Evolutionary conservation across 164 flowering plant species (phyloP), one percentile per base, ranked within the genome.

Genomic region (Paratinospora sagittata): DNA sequence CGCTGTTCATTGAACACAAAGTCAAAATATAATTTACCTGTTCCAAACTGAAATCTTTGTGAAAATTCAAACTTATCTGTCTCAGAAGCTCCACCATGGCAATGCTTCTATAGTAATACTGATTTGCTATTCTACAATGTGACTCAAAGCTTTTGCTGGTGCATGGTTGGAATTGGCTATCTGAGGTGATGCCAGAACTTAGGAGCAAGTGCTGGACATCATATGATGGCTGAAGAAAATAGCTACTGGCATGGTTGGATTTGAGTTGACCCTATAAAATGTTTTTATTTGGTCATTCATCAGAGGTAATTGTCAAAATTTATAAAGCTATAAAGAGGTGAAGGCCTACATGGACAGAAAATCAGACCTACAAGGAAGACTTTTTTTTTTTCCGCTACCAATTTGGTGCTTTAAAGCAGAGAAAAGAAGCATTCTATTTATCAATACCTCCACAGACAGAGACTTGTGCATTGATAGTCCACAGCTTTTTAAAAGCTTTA

Each of bases 141-240:
- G 64, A 65, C 39, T 78, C 83, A 37, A 68, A 34, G 33, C 16
- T 39, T 63, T 60, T 75, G 39, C 27, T 8, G 8, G 71, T 21
- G 19, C 70, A 43, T 66, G 63, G 49, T 34, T 17, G 60, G 23
- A 52, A 7, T n/a, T 52, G n/a, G 21, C 21, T 52, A 16, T 52
- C 60, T 19, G 60, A n/a, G 14, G n/a, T 17, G 60, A 8, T 52
- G 60, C 19, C 60, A 52, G 19, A 19, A 52, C 19, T 52, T n/a
- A 52, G 14, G 60, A 52, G 82, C 73, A 92, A 73, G 83, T 90
- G 94, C 70, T 79, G 77, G 26, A 79, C 65, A 73, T 85, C 83
- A 77, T 82, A 86, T 41, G 94, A 84, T 36, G 97, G 92, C 78
- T 88, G 85, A 73, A 85, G 83, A 75, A 86, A 82, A 89, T 90